Conservation (phyloP, 1,284 basidiomycete genomes). For the Wallemia mellicola region DNA sequence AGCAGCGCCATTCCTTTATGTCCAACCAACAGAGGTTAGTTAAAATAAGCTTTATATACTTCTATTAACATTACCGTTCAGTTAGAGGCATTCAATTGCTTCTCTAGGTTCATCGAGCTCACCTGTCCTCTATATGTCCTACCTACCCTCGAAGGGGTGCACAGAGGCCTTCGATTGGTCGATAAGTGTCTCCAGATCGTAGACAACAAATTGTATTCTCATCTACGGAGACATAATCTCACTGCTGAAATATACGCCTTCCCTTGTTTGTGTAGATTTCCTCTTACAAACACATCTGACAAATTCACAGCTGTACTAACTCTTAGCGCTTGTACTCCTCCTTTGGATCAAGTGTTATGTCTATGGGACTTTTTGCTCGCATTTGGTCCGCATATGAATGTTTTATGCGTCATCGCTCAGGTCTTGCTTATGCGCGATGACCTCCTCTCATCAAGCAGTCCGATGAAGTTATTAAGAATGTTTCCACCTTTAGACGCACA, state of each 20-base stretch:
- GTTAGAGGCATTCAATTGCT: constrained; percentile 83
- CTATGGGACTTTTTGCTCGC: constrained; percentile 94
- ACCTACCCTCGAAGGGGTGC: constrained; percentile 77
- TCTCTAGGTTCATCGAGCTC: constrained; percentile 74
- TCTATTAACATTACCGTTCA: not conserved
- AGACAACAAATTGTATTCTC: constrained; percentile 49
- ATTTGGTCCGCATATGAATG: constrained; percentile 81
- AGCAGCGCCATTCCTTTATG: constrained; percentile 84
- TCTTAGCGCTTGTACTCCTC: constrained; percentile 82
- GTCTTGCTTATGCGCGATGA: constrained; percentile 63
- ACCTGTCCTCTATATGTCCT: constrained; percentile 82
- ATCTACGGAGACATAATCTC: constrained; percentile 68
- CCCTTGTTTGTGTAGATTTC: constrained; percentile 34
- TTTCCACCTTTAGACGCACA: constrained; percentile 71
- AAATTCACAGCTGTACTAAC: constrained; percentile 50
- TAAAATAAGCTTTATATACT: not conserved
- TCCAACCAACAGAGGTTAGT: constrained; percentile 49
- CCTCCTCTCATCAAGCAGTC: constrained; percentile 41
- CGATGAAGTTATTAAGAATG: constrained; percentile 79
- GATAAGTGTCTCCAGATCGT: constrained; percentile 72
- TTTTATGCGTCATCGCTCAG: constrained; percentile 85
- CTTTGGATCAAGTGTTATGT: constrained; percentile 67
- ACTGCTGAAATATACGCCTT: constrained; percentile 95
- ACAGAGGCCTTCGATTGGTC: constrained; percentile 70
- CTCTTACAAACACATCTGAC: not conserved